Evolutionary conservation across 2,329 filamentous ascomycete species (phyloP).

Genomic region (Fusarium caatingaense): DNA sequence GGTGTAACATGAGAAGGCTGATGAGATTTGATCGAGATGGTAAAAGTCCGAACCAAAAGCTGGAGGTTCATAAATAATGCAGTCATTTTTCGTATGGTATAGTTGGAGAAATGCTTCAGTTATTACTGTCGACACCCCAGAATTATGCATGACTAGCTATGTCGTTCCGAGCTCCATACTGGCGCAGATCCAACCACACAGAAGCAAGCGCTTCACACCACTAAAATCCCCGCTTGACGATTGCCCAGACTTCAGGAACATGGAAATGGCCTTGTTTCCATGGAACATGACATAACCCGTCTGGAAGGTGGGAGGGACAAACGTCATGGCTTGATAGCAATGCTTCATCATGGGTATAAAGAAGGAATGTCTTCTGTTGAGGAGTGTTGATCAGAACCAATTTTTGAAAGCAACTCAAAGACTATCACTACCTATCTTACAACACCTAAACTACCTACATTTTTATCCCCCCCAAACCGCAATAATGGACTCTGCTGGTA

Average conservation of each 20-base stretch:
- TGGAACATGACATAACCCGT: slow-evolving; percentile 34
- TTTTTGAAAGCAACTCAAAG: background rate
- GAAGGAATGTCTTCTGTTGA: background rate
- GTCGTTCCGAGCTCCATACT: slow-evolving; percentile 20
- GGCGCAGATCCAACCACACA: slow-evolving; percentile 19
- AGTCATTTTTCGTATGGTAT: rapidly evolving
- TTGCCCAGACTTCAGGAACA: slow-evolving; percentile 1
- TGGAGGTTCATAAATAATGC: slow-evolving; percentile 4
- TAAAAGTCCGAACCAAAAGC: background rate
- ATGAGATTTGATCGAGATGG: slow-evolving; percentile 20
- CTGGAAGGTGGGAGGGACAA: background rate
- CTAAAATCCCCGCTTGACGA: background rate
- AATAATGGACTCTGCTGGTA: slow-evolving; percentile 50
- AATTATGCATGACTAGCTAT: slow-evolving; percentile 7
- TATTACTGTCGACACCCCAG: background rate
- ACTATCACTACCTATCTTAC: background rate
- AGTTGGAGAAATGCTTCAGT: rapidly evolving
- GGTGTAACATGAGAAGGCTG: background rate
- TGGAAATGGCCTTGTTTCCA: slow-evolving; percentile 23
- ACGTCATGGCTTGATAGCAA: slow-evolving; percentile 22
- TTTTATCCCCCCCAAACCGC: background rate
- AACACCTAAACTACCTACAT: background rate
- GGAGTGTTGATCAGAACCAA: background rate
- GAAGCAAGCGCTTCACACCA: slow-evolving; percentile 10
- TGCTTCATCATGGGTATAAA: slow-evolving; percentile 7